A percentile compares a stretch with the other conserved stretches of the same genome.
Conservation (phyloP, 2,329 filamentous ascomycete species). For the Neopestalotiopsis rosae region DNA sequence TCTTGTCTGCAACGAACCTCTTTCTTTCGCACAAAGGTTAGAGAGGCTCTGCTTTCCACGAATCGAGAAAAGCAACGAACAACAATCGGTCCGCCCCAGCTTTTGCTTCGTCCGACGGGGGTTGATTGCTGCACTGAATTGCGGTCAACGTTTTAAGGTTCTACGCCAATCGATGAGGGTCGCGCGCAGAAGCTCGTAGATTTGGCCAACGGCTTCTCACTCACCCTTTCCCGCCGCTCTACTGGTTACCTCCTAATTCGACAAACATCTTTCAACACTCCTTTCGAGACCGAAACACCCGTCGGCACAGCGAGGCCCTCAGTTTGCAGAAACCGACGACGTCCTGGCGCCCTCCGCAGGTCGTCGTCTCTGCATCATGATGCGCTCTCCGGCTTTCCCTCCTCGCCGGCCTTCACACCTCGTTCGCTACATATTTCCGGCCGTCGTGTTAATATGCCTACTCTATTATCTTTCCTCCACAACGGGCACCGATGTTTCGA, state of each 20-base stretch:
- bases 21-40: neutral
- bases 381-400: constrained; percentile 47
- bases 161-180: neutral
- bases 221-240: neutral
- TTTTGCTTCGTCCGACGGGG: neutral
- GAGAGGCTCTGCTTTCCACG: neutral
- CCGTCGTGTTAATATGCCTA: constrained; percentile 38
- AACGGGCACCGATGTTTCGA: constrained; percentile 23
- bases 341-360: constrained; percentile 28
- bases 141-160: neutral
- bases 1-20: neutral
- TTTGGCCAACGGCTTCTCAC: constrained; percentile 1
- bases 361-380: constrained; percentile 30
- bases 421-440: constrained; percentile 46
- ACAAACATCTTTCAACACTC: neutral
- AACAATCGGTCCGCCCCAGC: neutral
- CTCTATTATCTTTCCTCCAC: constrained; percentile 39
- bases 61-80: neutral
- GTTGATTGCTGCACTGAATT: neutral
- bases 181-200: neutral
- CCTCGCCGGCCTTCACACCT: constrained; percentile 49
- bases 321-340: constrained; percentile 17
- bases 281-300: neutral
- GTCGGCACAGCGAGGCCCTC: constrained; percentile 4
- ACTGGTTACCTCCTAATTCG: neutral